A percentile compares a stretch with the other conserved stretches of the same genome.
These are phyloP conservation scores for Trifolium pratense DNA, from an alignment of 306 rosid genomes.

Conservation along the genomic window DNA sequence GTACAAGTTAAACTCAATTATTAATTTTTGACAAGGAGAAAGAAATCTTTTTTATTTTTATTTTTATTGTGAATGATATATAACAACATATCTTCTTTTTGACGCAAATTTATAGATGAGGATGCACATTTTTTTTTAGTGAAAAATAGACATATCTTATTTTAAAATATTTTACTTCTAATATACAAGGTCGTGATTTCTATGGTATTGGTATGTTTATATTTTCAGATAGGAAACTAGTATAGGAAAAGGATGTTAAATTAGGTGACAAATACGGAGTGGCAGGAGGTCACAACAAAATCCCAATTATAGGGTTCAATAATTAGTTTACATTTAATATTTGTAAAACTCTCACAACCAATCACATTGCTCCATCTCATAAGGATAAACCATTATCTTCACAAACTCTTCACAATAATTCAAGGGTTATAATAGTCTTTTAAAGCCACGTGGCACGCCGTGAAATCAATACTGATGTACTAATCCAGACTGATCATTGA, in stretches of 20 bases:
- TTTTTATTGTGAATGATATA: too few species aligned
- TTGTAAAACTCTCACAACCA: constrained; percentile 35
- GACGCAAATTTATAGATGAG: background rate
- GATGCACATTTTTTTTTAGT: background rate
- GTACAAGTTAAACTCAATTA: too few species aligned
- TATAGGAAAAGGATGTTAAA: background rate
- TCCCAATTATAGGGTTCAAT: constrained; percentile 39
- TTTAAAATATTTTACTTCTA: background rate
- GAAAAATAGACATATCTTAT: too few species aligned
- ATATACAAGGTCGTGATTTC: background rate
- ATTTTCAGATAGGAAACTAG: background rate
- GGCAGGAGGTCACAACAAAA: constrained; percentile 17
- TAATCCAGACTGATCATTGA: constrained; percentile 41
- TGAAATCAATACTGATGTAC: background rate
- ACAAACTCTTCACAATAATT: constrained; percentile 49
- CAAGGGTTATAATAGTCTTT: constrained; percentile 11
- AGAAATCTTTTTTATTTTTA: too few species aligned
- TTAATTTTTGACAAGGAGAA: too few species aligned
- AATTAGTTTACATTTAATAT: constrained; percentile 40
- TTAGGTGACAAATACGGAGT: constrained; percentile 30
- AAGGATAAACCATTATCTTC: constrained; percentile 18
- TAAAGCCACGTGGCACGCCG: constrained; percentile 13
- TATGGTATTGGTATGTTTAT: background rate
- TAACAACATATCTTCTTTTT: too few species aligned
- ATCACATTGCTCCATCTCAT: constrained; percentile 41